These are phyloP conservation scores for Hymenoscyphus infarciens DNA, from an alignment of 2,329 filamentous ascomycete genomes.

Conservation along the genomic window DNA sequence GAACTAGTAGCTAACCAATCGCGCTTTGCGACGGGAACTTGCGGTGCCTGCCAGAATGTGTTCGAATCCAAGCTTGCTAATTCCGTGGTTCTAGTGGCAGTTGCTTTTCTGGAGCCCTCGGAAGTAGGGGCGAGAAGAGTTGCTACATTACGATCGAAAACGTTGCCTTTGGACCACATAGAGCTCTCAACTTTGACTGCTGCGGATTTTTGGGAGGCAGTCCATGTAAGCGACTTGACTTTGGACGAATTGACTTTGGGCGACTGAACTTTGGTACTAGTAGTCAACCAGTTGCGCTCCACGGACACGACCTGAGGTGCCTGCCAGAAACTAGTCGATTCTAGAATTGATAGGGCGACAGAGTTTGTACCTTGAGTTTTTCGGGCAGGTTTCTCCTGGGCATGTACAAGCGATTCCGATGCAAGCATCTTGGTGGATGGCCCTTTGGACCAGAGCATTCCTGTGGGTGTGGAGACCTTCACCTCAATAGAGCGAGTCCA, in stretches of 20 bases:
- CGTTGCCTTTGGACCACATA: background rate
- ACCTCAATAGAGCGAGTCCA: background rate
- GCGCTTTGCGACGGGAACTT: background rate
- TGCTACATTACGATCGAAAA: background rate
- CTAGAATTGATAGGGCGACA: slow-evolving; percentile 3
- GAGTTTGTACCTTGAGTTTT: background rate
- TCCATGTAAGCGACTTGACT: slow-evolving; percentile 1
- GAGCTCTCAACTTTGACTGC: background rate
- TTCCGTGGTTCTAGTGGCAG: background rate
- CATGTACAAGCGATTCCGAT: background rate
- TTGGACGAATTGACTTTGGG: background rate
- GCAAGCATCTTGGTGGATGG: background rate
- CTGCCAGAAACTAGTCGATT: slow-evolving; percentile 9
- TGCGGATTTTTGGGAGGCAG: background rate
- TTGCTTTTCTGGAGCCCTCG: background rate
- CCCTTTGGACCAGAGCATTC: background rate
- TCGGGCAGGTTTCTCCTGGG: background rate
- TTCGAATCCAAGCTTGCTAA: slow-evolving; percentile 1
- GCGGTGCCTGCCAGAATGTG: slow-evolving; percentile 3
- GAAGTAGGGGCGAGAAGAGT: background rate
- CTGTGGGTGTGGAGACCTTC: background rate
- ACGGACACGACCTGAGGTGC: background rate
- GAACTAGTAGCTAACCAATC: slow-evolving; percentile 1
- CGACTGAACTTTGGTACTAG: background rate
- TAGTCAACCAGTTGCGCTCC: slow-evolving; percentile 7